Base-by-base conservation (phyloP, 2,329 filamentous ascomycete genomes). In the Metarhizium rileyi region DNA sequence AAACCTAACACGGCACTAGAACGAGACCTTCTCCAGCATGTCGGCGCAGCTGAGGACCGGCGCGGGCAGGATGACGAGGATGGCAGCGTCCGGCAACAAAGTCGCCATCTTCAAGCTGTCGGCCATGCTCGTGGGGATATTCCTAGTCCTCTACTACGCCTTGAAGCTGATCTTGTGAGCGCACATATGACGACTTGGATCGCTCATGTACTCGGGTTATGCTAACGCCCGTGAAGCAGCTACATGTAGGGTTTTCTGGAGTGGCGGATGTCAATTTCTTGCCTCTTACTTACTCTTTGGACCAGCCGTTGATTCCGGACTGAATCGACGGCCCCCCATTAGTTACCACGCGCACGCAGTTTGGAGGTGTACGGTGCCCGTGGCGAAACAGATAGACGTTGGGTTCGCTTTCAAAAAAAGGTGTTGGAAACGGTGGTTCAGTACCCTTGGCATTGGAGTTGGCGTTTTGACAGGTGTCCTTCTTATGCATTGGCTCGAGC, bases 11-110 rank as follows among this genome's bases (percentile, higher is more conserved):
- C 3, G 2, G 16, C 23, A 48, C 44, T 55, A 93, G 86, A 85
- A 78, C 66, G 90, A 97, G 58, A 93, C 90, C 23, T 97, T 98
- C 69, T 91, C 88, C 52, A 86, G 83, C 60, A 90, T 98, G 78
- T 78, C 81, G 33, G 84, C 84, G 14, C 84, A 84, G 55, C 73
- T 98, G 53, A 91, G 89, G 65, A 89, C 90, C 41, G 94, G 87
- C 56, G 90, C 90, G 12, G 76, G 78, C 45, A 80, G 93, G 12
- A 71, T 98, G 44, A 88, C 86, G 22, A 83, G 90, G 53, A 97
- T 97, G 90, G 93, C 93, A 43, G 84, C 84, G 47, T 82, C 84
- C 48, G 93, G 93, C 46, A 95, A 96, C 69, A 91, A 89, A 60
- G 80, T 95, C 38, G 91, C 93, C 16, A 84, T 97, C 36, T 68